Evolutionary conservation across 768 basidiomycete genomes (phyloP).

Genomic region (Tulasnella sp.): DNA sequence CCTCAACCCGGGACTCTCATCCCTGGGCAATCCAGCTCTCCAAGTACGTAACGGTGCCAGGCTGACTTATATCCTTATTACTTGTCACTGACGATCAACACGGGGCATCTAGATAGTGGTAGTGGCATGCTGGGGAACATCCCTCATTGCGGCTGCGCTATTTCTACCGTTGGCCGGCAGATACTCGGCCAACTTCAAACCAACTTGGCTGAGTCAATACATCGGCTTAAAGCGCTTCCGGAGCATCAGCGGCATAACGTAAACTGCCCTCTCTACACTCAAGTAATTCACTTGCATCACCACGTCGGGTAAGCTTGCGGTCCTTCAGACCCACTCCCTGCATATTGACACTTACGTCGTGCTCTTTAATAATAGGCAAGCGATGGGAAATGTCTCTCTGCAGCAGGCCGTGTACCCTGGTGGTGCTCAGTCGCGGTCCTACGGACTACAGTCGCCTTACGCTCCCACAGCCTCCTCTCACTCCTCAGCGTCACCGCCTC

Average conservation of each 20-base stretch:
- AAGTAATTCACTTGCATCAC: neutral
- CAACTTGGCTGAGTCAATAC: slow-evolving; percentile 6
- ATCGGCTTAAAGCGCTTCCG: neutral
- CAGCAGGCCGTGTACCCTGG: neutral
- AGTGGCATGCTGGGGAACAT: neutral
- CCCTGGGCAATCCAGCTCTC: neutral
- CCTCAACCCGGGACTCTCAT: neutral
- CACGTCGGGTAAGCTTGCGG: neutral
- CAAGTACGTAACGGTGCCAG: neutral
- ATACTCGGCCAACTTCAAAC: slow-evolving; percentile 5
- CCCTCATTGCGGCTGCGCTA: slow-evolving; percentile 15
- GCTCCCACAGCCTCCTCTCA: neutral
- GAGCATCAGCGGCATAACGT: neutral
- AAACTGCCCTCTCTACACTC: slow-evolving; percentile 4
- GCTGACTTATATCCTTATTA: neutral
- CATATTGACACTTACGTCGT: neutral
- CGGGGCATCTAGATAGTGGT: neutral
- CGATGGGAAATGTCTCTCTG: neutral
- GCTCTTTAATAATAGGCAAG: neutral
- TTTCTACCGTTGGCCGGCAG: neutral
- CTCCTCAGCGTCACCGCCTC: neutral
- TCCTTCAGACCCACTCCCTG: neutral
- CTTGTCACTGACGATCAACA: neutral
- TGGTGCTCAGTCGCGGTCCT: neutral
- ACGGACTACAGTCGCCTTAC: neutral